A percentile compares a stretch with the other conserved stretches of the same genome.
These are phyloP conservation scores for Eucalyptus caleyi DNA, from an alignment of 345 rosid genomes.

Conservation along the genomic window DNA sequence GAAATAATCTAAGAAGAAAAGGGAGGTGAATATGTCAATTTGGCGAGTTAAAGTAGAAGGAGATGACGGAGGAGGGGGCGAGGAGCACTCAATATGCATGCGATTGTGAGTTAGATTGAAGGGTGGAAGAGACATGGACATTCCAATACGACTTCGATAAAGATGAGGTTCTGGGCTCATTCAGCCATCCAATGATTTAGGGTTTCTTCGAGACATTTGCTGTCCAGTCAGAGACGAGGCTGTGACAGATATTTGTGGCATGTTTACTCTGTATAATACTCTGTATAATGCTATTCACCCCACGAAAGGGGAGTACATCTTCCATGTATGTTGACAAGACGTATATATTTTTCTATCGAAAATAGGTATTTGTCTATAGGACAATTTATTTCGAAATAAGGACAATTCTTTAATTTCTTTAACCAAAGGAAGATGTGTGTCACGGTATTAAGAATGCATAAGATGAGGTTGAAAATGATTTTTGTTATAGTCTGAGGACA, in stretches of 20 bases:
- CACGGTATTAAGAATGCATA: background rate
- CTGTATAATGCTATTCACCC: background rate
- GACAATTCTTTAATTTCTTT: background rate
- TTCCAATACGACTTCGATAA: background rate
- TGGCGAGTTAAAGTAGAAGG: background rate
- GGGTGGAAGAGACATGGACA: background rate
- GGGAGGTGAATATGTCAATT: background rate
- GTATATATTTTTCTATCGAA: too few relatives aligned
- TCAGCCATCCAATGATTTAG: background rate
- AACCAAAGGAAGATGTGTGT: background rate
- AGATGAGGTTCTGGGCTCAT: background rate
- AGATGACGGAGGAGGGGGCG: too few relatives aligned
- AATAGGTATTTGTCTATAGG: background rate
- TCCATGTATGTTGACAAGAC: background rate
- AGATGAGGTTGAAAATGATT: background rate
- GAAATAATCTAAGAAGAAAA: background rate
- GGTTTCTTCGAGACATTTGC: background rate
- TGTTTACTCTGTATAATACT: background rate
- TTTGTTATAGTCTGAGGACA: background rate
- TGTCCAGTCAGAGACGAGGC: too few relatives aligned
- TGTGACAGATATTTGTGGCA: background rate
- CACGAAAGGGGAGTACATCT: background rate
- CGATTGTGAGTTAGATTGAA: too few relatives aligned
- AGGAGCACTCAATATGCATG: too few relatives aligned
- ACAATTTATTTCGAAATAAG: background rate